Evolutionary conservation across 192 early-diverging fungal species (phyloP), one percentile per base, ranked within the genome.

Genomic region (Funneliformis mosseae): DNA sequence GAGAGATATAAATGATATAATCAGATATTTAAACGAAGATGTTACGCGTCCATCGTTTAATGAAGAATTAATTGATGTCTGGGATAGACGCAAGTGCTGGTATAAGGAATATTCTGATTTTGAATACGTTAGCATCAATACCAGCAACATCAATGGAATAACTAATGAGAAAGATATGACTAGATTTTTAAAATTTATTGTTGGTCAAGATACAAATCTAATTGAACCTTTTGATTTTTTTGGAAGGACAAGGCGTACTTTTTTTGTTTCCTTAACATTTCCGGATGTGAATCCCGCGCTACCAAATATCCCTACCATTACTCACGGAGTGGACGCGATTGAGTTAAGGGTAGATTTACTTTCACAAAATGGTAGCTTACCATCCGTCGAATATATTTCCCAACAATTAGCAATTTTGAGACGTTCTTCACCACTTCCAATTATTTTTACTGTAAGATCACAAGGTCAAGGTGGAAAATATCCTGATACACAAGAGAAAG

Each of bases 341-440:
- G 98, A 99, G 87, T 85, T 99, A 62, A 94, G 98, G 42, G 96
- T 94, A 5, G 98, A 99, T 82, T 84, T 99, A 60, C 83, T 99
- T 27, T 23, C 75, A 80, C 38, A 83, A 87, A 62, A 25, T 41
- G 61, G 66, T 11, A 72, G 76, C n/a, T 64, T 74, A 8, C 75
- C 85, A 28, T 86, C 87, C 81, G 81, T 84, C 9, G 92, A 93
- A 16, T 95, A 91, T 79, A 89, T 97, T 78, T 91, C 89, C 16
- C 81, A 89, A 23, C 96, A 99, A 86, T 86, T 99, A 12, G 89
- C 92, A 18, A 76, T 94, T 42, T 87, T 98, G 8, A 90, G 95
- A 10, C 88, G 91, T 38, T 83, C 88, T 45, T 89, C 94, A 14
- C 45, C 80, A 23, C 85, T 98, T 76, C 97, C 98, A 18, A 91